Base-by-base conservation (phyloP, 1,139 yeast genomes). In the Williopsis jadinii region DNA sequence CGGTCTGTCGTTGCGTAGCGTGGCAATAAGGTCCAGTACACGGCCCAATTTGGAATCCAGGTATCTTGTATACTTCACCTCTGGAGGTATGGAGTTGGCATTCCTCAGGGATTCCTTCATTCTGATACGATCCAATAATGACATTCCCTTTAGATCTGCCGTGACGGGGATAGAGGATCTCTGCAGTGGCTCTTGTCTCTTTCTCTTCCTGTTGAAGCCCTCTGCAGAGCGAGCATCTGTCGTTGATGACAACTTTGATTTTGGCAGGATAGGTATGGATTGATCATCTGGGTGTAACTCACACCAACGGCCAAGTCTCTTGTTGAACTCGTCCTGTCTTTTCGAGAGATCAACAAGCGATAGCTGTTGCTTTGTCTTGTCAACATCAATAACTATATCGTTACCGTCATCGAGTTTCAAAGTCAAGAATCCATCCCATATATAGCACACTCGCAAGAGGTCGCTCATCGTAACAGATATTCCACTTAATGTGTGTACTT, bases 41-140 rank as follows among this genome's bases (percentile, higher is more conserved):
- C 61, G 66, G 2, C 58, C 62, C 35, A 70, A 51, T 50, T 76
- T 77, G 5, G 71, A 68, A 6, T 58, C 51, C 11, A 77, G 52
- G 46, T 64, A 72, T 24, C 55, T 49, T 6, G 65, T 52, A 45
- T 72, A 64, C 37, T 64, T 64, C 27, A 54, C 44, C 46, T 71
- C 67, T 2, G 70, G 68, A 1, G 67, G 30, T 0, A 43, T 24
- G 8, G 39, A 32, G 9, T 40, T 42, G 15, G 53, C 52, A 10
- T 51, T 50, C 8, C 44, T 51, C 9, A 50, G 41, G 36, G 58
- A 52, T 44, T 70, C 75, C 43, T 67, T 70, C 27, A 59, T 40
- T 42, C 56, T 59, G 34, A 71, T 68, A 39, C 78, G 51, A 43
- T 73, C 76, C 3, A 73, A 51, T 8, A 73, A 52, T 5, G 34